phyloP scores from a whole-genome alignment of 306 rosid genomes.

The Oxytropis ochrocephala region DNA sequence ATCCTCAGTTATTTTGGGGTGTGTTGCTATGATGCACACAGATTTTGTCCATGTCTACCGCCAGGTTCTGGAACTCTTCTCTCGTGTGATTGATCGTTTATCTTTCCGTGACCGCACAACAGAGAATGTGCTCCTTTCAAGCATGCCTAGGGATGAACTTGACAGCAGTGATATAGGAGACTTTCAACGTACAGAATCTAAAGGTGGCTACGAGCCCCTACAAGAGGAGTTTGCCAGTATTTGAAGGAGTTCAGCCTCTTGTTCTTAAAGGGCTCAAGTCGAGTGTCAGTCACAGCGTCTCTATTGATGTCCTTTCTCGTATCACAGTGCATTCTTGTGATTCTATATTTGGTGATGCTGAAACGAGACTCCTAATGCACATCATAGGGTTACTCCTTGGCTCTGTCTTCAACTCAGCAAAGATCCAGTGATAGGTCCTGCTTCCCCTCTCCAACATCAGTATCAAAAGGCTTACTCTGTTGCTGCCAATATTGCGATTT shows the following conservation, averaged over 20 bases:
- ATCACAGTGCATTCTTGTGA: constrained; percentile 95
- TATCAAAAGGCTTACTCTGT: constrained; percentile 91
- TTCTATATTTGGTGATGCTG: constrained; percentile 89
- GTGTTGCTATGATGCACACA: constrained; percentile 99
- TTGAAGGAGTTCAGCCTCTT: constrained; percentile 98
- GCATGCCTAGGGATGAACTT: constrained; percentile 96
- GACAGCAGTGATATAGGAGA: constrained; percentile 57
- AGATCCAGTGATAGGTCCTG: constrained; percentile 67
- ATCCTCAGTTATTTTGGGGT: constrained; percentile 98
- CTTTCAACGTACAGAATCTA: constrained; percentile 78
- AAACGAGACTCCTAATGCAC: constrained; percentile 97
- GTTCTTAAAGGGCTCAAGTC: constrained; percentile 97
- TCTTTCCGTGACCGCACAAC: constrained; percentile 91
- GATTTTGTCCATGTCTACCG: constrained; percentile 98
- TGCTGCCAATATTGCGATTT: constrained; percentile 73
- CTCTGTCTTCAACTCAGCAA: constrained; percentile 90
- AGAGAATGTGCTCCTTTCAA: constrained; percentile 96
- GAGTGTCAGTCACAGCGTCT: constrained; percentile 79
- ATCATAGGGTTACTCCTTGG: constrained; percentile 95
- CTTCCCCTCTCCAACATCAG: constrained; percentile 87
- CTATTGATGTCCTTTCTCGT: constrained; percentile 89
- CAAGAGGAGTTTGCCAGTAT: constrained; percentile 69
- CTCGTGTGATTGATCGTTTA: constrained; percentile 89
- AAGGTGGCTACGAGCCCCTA: constrained; percentile 66
- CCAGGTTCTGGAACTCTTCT: constrained; percentile 97